Base-by-base conservation (phyloP, 306 rosid genomes). In the Prinsepia uniflora region DNA sequence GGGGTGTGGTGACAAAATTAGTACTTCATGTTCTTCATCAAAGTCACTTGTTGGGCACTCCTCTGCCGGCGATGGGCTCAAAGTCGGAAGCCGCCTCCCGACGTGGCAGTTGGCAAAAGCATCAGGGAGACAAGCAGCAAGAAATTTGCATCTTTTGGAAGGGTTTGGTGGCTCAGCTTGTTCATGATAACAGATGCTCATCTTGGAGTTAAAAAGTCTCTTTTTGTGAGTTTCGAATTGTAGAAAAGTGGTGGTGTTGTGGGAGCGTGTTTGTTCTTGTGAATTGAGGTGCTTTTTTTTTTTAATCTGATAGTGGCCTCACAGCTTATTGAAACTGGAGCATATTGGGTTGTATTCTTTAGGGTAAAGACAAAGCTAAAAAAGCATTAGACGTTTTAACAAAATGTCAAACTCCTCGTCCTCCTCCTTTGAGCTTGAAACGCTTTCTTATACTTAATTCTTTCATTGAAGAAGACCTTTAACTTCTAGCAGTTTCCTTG, bases 351-450 rank as follows among this genome's bases (percentile, higher is more conserved):
- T 73, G 72, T 57, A 71, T 82, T 75, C 96, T 89, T 94, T 6
- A 86, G 90, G 93, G 87, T 83, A 70, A 87, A 94, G 97, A 76
- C 85, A 76, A 89, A 86, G 92, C 80, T 75, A 80, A 75, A 85
- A 82, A 59, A 12, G 70, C 18, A 42, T 60, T 39, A 59, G 77
- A 74, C 85, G 73, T 64, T 86, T 69, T 49, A 76, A 80, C 81
- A 61, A 72, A 68, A 55, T 17, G 46, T 59, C 54, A 56, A 75
- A 61, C 20, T 65, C 64, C 52, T 39, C 75, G 48, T 48, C 47
- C 20, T 65, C 64, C 52, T 39, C 70, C 53, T 48, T 59, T 54
- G 64, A 47, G 81, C 78, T 60, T 60, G 72, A 72, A 81, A 34
- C 20, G 64, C 64, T 34, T 72, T 67, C 71, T 66, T 3, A 30